Evolutionary conservation across 2,329 filamentous ascomycete genomes (phyloP), one percentile per base, ranked within the genome.

Genomic region (Hirsutella thompsonii): DNA sequence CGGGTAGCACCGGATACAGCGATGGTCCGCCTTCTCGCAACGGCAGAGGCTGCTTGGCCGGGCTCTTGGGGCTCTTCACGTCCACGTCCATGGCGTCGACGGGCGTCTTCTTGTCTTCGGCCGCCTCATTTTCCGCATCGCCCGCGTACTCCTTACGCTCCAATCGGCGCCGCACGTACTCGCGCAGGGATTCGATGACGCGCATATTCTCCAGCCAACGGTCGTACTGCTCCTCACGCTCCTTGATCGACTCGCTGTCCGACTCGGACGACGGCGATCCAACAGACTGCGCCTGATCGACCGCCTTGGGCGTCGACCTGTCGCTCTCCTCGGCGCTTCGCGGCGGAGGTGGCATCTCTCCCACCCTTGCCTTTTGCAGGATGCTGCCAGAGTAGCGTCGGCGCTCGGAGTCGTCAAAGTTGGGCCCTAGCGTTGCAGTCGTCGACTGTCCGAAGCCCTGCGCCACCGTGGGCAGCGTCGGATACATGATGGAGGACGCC

Each of bases 361-460:
- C 68, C 34, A 72, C 70, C 40, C 71, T 70, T 61, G 72, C 70
- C 40, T 71, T 70, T 61, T 83, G 79, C 34, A 83, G 71, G 68
- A 82, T 74, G 38, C 78, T 76, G 33, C 78, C 77, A 28, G 76
- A 77, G 61, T 76, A 81, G 44, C 78, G 74, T 39, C 78, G 75
- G 38, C 77, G 74, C 54, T 76, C 74, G 48, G 76, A 75, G 46
- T 63, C 66, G 43, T 79, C 76, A 47, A 81, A 82, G 52, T 65
- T 79, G 13, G 78, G 73, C 2, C 81, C 84, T 14, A 90, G 72
- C 19, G 81, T 82, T 13, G 83, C 79, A 2, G 83, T 79, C 30
- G 79, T 76, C 3, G 77, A 74, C 47, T 82, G 79, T 23, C 79
- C 71, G 53, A 82, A 85, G 56, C 81, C 81, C 36, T 79, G 73